Percentiles rank a stretch among this genome's conserved stretches.
Evolutionary conservation across 352 stramenopile genomes (phyloP).

Genomic region (Paralagenidium karlingii): DNA sequence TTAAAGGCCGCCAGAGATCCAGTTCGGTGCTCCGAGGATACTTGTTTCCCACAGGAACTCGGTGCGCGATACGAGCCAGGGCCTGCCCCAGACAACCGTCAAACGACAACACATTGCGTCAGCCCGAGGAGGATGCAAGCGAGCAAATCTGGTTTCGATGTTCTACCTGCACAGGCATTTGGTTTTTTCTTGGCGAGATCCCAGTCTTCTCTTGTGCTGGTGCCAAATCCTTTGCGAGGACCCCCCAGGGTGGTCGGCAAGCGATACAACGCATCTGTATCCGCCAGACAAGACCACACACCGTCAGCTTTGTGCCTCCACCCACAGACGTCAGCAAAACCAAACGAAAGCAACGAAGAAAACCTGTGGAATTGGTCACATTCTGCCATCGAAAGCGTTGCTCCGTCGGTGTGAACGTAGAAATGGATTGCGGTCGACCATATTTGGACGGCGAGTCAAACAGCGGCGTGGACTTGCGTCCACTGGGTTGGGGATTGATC

Average conservation of each 20-base stretch:
- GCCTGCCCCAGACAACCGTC: too few species aligned
- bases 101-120: too few species aligned
- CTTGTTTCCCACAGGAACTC: slow-evolving; percentile 41
- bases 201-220: slow-evolving; percentile 68
- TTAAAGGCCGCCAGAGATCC: slow-evolving; percentile 41
- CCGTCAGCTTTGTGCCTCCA: too few species aligned
- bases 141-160: too few species aligned
- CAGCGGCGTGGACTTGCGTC: slow-evolving; percentile 4
- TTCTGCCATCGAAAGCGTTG: slow-evolving; percentile 63
- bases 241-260: slow-evolving; percentile 46
- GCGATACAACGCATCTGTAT: slow-evolving; percentile 66
- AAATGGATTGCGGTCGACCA: slow-evolving; percentile 52
- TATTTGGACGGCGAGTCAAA: slow-evolving; percentile 67
- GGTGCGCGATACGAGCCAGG: slow-evolving; percentile 54
- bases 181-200: slow-evolving; percentile 40
- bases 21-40: slow-evolving; percentile 33
- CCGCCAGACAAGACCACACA: too few species aligned
- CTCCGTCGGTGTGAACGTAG: slow-evolving; percentile 52
- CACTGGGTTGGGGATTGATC: too few species aligned
- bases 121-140: too few species aligned
- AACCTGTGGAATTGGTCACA: not conserved
- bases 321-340: too few species aligned
- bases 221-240: slow-evolving; percentile 62
- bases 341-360: not conserved
- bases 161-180: slow-evolving; percentile 46